A percentile compares a stretch with the other conserved stretches of the same genome.
phyloP scores from a whole-genome alignment of 164 flowering plant species.

The Euptelea pleiosperma region DNA sequence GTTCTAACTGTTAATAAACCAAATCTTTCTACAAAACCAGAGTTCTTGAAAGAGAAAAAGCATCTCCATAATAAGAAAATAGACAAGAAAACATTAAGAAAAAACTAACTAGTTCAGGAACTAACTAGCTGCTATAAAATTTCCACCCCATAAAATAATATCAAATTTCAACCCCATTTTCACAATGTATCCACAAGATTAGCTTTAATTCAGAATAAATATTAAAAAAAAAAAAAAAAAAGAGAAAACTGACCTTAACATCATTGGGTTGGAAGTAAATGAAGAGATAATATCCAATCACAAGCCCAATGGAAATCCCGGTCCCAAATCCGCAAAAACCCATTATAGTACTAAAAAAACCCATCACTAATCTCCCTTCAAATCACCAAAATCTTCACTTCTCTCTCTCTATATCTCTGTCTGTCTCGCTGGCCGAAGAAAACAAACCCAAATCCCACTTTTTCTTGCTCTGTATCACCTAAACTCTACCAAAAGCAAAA shows the following conservation, averaged over 20 bases:
- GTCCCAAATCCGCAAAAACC: constrained; percentile 80
- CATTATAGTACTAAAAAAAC: constrained; percentile 53
- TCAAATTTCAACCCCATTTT: constrained; percentile 1
- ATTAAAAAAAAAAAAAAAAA: background rate
- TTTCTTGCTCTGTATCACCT: constrained; percentile 1
- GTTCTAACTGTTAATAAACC: background rate
- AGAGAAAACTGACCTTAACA: constrained; percentile 52
- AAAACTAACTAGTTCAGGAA: background rate
- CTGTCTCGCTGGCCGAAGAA: too few relatives aligned
- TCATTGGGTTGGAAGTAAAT: constrained; percentile 73
- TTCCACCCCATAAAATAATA: background rate
- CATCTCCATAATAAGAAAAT: too few relatives aligned
- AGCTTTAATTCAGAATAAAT: too few relatives aligned
- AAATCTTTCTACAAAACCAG: background rate
- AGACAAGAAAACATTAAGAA: too few relatives aligned
- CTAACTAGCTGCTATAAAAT: background rate
- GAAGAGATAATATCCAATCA: constrained; percentile 71
- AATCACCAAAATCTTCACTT: background rate
- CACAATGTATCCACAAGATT: too few relatives aligned
- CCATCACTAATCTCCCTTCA: constrained; percentile 43
- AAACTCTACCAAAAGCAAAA: background rate
- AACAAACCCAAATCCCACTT: background rate
- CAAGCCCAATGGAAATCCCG: constrained; percentile 63
- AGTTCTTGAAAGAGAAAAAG: background rate
- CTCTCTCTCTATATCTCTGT: too few relatives aligned